Percentiles rank a stretch among this genome's conserved stretches.
Evolutionary conservation across 176 grass and related monocot species (phyloP).

Genomic region (Zoysia pacifica): DNA sequence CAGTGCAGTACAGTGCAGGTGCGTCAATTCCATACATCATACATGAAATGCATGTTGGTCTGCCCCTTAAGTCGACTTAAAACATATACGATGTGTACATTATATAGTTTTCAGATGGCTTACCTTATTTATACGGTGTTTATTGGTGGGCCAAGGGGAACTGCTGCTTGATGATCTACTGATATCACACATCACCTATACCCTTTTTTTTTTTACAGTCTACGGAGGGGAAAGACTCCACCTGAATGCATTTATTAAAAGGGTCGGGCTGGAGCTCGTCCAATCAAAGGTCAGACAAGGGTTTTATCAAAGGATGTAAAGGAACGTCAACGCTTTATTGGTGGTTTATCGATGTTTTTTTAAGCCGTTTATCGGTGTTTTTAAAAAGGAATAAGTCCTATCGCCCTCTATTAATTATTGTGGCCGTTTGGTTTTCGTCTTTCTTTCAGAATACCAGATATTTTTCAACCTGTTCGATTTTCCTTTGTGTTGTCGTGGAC

Average conservation of each 20-base stretch:
- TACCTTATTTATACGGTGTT: constrained; percentile 33
- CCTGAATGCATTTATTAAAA: no score
- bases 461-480: no score
- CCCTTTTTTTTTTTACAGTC: background rate
- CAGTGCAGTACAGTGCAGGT: background rate
- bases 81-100: constrained; percentile 6
- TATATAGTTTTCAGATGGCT: constrained; percentile 21
- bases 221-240: no score
- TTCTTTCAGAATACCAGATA: no score
- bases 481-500: no score
- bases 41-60: background rate
- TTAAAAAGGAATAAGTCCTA: no score
- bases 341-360: no score
- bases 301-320: background rate
- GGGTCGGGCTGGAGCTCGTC: no score
- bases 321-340: background rate
- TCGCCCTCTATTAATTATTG: no score
- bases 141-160: constrained; percentile 23
- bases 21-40: constrained; percentile 11
- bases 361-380: no score
- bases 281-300: background rate
- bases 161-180: constrained; percentile 13
- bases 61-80: background rate
- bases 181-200: constrained; percentile 30
- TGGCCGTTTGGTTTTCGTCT: no score